These are phyloP conservation scores for Teunomyces tritomae DNA, from an alignment of 805 yeast genomes.

Conservation along the genomic window DNA sequence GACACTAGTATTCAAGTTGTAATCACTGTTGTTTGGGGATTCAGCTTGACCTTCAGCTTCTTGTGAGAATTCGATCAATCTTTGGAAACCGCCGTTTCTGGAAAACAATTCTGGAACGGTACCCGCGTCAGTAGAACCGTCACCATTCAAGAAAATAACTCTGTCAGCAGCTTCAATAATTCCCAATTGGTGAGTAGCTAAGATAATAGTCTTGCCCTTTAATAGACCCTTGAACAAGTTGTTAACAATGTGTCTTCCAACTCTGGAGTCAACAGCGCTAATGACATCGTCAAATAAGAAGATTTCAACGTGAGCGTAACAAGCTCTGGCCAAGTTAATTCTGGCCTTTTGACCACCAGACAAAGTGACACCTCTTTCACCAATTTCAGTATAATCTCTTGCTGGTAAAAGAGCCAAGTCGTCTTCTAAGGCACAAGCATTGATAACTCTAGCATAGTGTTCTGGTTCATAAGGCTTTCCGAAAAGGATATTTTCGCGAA, in stretches of 20 bases:
- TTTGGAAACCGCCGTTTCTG: constrained; percentile 46
- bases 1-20: constrained; percentile 5
- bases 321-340: constrained; percentile 44
- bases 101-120: constrained; percentile 26
- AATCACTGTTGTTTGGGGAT: constrained; percentile 14
- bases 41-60: constrained; percentile 26
- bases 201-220: constrained; percentile 31
- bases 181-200: constrained; percentile 45
- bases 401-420: constrained; percentile 35
- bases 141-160: constrained; percentile 38
- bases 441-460: constrained; percentile 26
- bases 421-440: constrained; percentile 40
- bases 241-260: constrained; percentile 40
- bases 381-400: constrained; percentile 41
- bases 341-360: constrained; percentile 48
- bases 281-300: constrained; percentile 44
- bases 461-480: constrained; percentile 31
- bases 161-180: constrained; percentile 38
- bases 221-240: constrained; percentile 34
- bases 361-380: constrained; percentile 44
- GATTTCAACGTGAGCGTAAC: constrained; percentile 31
- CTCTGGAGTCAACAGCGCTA: constrained; percentile 43
- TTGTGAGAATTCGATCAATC: constrained; percentile 47
- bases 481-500: constrained; percentile 38
- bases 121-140: constrained; percentile 42